Evolutionary conservation across 768 basidiomycete genomes (phyloP).

Genomic region (Trametes elegans): DNA sequence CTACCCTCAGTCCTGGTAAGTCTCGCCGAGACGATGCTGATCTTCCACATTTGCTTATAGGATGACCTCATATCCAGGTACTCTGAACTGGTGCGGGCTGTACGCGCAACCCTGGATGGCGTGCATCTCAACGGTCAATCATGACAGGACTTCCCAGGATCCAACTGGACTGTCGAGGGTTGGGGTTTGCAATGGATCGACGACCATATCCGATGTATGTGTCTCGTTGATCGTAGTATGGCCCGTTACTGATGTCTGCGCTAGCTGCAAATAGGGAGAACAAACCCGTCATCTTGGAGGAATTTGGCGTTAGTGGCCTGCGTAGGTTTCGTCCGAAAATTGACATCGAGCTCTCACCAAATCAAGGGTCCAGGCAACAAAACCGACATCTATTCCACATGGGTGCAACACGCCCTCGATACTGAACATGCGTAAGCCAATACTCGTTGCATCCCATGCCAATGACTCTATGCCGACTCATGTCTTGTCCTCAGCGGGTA

Average conservation of each 20-base stretch:
- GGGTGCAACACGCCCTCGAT: conserved; percentile 48
- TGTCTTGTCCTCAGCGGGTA: conserved; percentile 22
- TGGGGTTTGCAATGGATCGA: conserved; percentile 36
- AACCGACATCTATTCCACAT: conserved; percentile 46
- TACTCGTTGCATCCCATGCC: background rate
- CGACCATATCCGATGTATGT: conserved; percentile 34
- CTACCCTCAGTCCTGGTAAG: conserved; percentile 26
- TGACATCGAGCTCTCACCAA: background rate
- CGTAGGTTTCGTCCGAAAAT: conserved; percentile 29
- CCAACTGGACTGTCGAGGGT: conserved; percentile 42
- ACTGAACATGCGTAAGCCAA: conserved; percentile 48
- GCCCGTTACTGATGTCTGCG: background rate
- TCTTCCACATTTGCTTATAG: background rate
- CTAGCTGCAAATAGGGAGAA: conserved; percentile 43
- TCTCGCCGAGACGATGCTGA: background rate
- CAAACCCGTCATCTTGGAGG: conserved; percentile 34
- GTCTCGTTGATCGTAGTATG: background rate
- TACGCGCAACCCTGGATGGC: background rate
- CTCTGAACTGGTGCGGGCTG: conserved; percentile 27
- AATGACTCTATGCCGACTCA: background rate
- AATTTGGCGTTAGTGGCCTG: conserved; percentile 36
- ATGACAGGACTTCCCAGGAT: conserved; percentile 44
- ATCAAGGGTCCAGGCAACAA: conserved; percentile 44
- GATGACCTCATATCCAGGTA: conserved; percentile 21
- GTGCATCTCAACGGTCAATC: background rate